Evolutionary conservation across 306 rosid species (phyloP).

Genomic region (Senna tora): DNA sequence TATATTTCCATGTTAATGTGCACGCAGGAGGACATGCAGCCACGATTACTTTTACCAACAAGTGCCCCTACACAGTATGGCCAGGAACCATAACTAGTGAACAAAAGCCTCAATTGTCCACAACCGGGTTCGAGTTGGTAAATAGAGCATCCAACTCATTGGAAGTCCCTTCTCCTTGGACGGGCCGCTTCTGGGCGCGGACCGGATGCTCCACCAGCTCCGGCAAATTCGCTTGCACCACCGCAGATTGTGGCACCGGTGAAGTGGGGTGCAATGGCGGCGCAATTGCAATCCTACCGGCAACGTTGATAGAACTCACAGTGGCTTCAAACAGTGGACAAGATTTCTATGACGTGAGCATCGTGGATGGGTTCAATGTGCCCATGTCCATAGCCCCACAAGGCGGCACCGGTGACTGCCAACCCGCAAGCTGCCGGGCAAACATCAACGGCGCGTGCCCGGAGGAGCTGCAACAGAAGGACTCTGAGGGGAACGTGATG

Average conservation of each 20-base stretch:
- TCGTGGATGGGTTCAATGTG: constrained; percentile 70
- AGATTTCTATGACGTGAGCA: constrained; percentile 71
- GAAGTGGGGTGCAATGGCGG: constrained; percentile 62
- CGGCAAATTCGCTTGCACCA: constrained; percentile 51
- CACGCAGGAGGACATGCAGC: constrained; percentile 41
- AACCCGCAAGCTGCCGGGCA: constrained; percentile 37
- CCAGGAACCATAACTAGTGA: constrained; percentile 63
- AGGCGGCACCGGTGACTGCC: constrained; percentile 52
- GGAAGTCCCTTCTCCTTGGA: constrained; percentile 54
- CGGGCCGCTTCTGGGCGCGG: constrained; percentile 68
- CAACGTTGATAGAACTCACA: constrained; percentile 51
- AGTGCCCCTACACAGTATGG: constrained; percentile 58
- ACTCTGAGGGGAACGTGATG: constrained; percentile 41
- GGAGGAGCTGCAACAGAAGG: constrained; percentile 33
- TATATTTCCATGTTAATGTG: background rate
- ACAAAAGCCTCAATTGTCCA: constrained; percentile 47
- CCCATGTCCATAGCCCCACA: constrained; percentile 51
- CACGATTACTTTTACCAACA: constrained; percentile 50
- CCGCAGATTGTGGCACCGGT: constrained; percentile 65
- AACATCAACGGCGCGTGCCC: constrained; percentile 55
- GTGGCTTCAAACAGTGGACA: constrained; percentile 46
- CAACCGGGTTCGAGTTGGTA: constrained; percentile 55
- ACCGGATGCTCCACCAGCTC: constrained; percentile 46
- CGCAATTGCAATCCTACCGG: constrained; percentile 57
- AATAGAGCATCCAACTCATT: constrained; percentile 34